Conservation (phyloP, 345 rosid species). For the Camelina sativa region DNA sequence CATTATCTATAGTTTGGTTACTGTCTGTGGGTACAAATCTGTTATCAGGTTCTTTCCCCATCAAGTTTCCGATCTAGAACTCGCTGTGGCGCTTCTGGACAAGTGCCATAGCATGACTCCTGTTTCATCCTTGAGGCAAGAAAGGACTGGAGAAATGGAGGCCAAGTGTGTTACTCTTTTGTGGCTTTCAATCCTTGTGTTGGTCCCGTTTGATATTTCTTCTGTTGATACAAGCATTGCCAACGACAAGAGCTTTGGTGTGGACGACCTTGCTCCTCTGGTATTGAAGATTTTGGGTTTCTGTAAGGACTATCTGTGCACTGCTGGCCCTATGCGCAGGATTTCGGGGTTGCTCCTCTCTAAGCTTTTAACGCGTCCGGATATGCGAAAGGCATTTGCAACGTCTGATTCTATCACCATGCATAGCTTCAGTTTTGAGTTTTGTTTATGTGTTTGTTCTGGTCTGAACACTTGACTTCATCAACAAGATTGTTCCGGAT, state of each 20-base stretch:
- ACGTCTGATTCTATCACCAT: slow-evolving; percentile 54
- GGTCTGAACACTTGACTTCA: not conserved
- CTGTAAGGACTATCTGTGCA: slow-evolving; percentile 85
- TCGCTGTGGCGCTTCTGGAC: slow-evolving; percentile 82
- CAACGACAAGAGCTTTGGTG: slow-evolving; percentile 44
- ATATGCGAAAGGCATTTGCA: slow-evolving; percentile 80
- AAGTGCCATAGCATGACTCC: slow-evolving; percentile 68
- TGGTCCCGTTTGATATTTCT: slow-evolving; percentile 93
- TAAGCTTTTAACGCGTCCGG: slow-evolving; percentile 87
- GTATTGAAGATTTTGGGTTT: slow-evolving; percentile 73
- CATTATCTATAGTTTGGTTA: slow-evolving; percentile 72
- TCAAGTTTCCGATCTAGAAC: slow-evolving; percentile 88
- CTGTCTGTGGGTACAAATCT: slow-evolving; percentile 88
- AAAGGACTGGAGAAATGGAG: slow-evolving; percentile 98
- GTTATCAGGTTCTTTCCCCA: slow-evolving; percentile 88
- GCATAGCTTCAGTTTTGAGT: not conserved
- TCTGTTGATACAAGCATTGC: slow-evolving; percentile 83
- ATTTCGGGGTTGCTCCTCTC: slow-evolving; percentile 86
- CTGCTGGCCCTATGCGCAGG: slow-evolving; percentile 92
- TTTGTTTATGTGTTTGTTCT: not conserved
- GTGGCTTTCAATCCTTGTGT: slow-evolving; percentile 93
- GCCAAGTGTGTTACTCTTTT: slow-evolving; percentile 77
- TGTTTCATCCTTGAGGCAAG: slow-evolving; percentile 68
- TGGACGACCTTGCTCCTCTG: slow-evolving; percentile 67
- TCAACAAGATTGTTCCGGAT: not conserved